phyloP scores from a whole-genome alignment of 768 basidiomycete species.

The Hortiboletus flavorubellus region DNA sequence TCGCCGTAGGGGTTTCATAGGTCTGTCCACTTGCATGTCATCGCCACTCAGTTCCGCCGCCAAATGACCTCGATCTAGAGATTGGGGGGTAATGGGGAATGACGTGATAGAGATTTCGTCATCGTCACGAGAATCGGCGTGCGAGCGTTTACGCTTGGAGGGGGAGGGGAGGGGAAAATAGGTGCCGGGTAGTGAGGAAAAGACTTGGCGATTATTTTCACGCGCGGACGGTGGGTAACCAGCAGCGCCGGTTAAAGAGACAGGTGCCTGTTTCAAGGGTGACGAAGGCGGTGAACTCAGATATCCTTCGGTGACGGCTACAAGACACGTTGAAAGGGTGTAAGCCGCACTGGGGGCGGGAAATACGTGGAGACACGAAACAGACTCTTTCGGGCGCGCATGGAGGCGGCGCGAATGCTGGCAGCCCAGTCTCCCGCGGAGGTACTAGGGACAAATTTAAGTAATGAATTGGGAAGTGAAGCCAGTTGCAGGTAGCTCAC shows the following conservation, averaged over 20 bases:
- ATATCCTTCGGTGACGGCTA: constrained; percentile 66
- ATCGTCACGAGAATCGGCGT: constrained; percentile 22
- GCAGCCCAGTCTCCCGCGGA: constrained; percentile 48
- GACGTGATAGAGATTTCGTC: constrained; percentile 17
- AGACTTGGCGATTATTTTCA: constrained; percentile 52
- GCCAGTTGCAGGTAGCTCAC: constrained; percentile 20
- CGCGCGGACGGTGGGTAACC: constrained; percentile 53
- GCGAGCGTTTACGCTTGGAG: constrained; percentile 34
- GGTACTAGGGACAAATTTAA: constrained; percentile 28
- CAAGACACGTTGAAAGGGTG: constrained; percentile 24
- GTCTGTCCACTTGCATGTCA: constrained; percentile 31
- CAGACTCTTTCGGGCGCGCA: constrained; percentile 62
- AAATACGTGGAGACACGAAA: constrained; percentile 16
- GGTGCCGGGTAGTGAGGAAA: constrained; percentile 35
- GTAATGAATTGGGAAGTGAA: constrained; percentile 5
- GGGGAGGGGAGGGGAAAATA: constrained; percentile 32
- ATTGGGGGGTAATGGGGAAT: constrained; percentile 16
- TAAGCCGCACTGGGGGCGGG: constrained; percentile 28
- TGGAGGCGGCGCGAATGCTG: constrained; percentile 53
- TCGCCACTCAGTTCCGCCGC: constrained; percentile 25
- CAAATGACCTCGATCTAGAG: constrained; percentile 22
- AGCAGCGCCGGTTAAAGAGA: constrained; percentile 16
- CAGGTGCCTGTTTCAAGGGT: constrained; percentile 29
- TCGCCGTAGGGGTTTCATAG: constrained; percentile 36
- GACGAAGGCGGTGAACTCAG: constrained; percentile 38